These are phyloP conservation scores for Talaromyces sp. DNA, from an alignment of 2,329 filamentous ascomycete genomes.

Conservation along the genomic window DNA sequence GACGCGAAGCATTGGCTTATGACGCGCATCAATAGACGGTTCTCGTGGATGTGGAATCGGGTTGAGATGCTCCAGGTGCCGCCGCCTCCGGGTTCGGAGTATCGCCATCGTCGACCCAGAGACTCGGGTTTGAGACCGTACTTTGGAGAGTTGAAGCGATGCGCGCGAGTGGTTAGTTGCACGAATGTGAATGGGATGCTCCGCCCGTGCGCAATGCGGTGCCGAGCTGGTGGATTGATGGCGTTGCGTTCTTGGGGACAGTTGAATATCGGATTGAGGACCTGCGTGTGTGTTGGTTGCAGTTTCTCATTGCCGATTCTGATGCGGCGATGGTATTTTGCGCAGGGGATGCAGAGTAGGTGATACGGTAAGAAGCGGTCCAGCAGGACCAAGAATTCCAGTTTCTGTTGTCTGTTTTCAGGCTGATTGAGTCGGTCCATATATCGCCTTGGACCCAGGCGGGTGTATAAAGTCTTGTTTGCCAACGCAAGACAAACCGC, in stretches of 20 bases:
- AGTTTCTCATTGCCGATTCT: conserved; percentile 53
- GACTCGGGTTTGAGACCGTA: conserved; percentile 50
- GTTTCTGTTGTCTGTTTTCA: conserved; percentile 45
- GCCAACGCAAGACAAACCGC: conserved; percentile 50
- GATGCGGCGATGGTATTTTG: conserved; percentile 53
- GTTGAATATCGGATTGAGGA: conserved; percentile 55
- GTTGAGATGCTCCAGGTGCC: conserved; percentile 52
- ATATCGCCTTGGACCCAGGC: conserved; percentile 44
- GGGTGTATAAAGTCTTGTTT: conserved; percentile 45
- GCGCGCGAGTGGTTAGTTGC: conserved; percentile 54
- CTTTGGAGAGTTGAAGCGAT: conserved; percentile 41
- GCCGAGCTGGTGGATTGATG: conserved; percentile 48
- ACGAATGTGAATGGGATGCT: conserved; percentile 58
- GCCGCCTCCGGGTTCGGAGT: background rate
- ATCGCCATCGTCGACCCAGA: conserved; percentile 51
- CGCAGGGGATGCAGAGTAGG: conserved; percentile 59
- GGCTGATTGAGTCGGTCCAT: conserved; percentile 31
- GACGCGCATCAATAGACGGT: conserved; percentile 57
- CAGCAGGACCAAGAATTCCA: conserved; percentile 51
- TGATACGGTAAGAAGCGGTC: conserved; percentile 54
- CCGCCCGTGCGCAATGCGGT: conserved; percentile 54
- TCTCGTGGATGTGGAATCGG: conserved; percentile 53
- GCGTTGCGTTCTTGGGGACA: conserved; percentile 54
- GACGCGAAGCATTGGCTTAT: conserved; percentile 53
- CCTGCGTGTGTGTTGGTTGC: conserved; percentile 45